Evolutionary conservation across 352 stramenopile genomes (phyloP).

Genomic region (Phytophthora aleatoria): DNA sequence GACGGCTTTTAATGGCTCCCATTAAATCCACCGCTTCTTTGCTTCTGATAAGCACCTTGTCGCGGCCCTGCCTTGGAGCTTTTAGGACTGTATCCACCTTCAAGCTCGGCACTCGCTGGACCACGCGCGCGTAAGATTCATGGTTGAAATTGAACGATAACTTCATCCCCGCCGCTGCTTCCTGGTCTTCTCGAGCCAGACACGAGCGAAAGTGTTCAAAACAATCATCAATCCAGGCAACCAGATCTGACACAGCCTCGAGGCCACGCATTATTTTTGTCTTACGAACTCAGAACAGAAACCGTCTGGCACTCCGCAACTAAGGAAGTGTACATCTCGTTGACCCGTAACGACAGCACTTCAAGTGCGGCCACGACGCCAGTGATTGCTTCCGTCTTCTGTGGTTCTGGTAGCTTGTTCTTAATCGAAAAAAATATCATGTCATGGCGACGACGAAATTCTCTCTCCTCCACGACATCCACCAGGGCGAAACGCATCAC

Average conservation of each 20-base stretch:
- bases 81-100: neutral
- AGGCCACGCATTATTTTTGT: neutral
- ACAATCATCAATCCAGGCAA: constrained; percentile 13
- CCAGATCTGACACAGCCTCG: constrained; percentile 10
- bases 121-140: neutral
- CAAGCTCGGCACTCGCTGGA: constrained; percentile 10
- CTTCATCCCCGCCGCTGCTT: neutral
- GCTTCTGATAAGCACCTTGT: no score
- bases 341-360: constrained; percentile 3
- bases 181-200: neutral
- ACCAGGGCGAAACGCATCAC: neutral
- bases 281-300: constrained; percentile 6
- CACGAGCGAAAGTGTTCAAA: constrained; percentile 6
- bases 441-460: neutral
- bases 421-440: neutral
- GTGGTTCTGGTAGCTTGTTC: neutral
- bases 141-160: constrained; percentile 13
- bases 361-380: neutral
- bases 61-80: no score
- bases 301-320: neutral
- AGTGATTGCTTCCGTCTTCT: no score
- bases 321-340: constrained; percentile 3
- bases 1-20: no score
- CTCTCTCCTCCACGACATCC: neutral
- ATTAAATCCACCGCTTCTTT: no score